Evolutionary conservation across 257 asterid genomes (phyloP).

Genomic region (Solanum piurae): DNA sequence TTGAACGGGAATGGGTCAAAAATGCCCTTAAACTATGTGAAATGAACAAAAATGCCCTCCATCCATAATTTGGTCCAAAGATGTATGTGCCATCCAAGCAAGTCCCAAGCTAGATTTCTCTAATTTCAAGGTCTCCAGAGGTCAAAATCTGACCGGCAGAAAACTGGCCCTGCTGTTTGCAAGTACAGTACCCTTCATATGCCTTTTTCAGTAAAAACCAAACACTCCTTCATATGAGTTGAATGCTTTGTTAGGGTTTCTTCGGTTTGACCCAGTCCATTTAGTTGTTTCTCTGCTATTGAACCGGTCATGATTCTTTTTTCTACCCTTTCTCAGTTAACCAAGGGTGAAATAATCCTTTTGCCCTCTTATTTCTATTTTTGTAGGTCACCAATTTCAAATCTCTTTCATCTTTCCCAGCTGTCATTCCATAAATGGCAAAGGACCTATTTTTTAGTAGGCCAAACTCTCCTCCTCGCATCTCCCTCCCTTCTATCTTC

Average conservation of each 20-base stretch:
- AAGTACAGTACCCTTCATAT: neutral
- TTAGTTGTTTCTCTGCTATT: neutral
- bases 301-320: neutral
- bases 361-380: neutral
- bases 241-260: neutral
- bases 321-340: neutral
- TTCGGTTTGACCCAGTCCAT: neutral
- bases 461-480: neutral
- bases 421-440: neutral
- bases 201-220: neutral
- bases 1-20: neutral
- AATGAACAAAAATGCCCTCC: neutral
- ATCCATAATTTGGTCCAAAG: neutral
- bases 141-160: neutral
- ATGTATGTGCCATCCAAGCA: neutral
- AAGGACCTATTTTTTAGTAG: neutral
- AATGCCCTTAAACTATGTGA: neutral
- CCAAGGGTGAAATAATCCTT: neutral
- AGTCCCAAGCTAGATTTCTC: neutral
- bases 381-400: neutral
- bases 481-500: neutral
- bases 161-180: neutral
- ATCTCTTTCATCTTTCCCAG: neutral
- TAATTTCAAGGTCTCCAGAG: neutral
- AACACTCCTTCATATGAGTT: neutral